Conservation (phyloP, 805 yeast genomes). For the Candida tammaniensis region DNA sequence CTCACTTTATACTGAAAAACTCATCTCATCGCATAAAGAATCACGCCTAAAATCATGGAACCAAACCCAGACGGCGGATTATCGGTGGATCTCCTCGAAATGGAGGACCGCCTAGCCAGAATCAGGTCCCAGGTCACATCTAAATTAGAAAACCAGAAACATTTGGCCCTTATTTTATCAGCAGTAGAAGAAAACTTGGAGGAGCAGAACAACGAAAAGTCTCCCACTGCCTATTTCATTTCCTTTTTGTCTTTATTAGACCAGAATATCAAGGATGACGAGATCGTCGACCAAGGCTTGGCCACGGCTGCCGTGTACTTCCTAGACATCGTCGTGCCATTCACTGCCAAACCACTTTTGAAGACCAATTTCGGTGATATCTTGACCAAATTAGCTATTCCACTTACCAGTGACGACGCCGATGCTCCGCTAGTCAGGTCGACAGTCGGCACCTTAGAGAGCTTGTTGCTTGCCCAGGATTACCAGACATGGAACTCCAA, state of each 20-base stretch:
- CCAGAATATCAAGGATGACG: constrained; percentile 54
- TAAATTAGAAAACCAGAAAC: constrained; percentile 84
- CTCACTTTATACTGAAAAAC: constrained; percentile 12
- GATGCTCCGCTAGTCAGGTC: constrained; percentile 83
- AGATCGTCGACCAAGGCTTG: constrained; percentile 56
- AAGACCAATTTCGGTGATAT: constrained; percentile 75
- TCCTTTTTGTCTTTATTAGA: constrained; percentile 80
- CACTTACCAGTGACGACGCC: constrained; percentile 62
- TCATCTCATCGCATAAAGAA: constrained; percentile 11
- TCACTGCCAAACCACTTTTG: constrained; percentile 64
- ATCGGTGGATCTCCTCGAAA: constrained; percentile 39
- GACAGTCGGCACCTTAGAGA: constrained; percentile 81
- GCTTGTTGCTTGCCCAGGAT: constrained; percentile 77
- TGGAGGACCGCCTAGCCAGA: constrained; percentile 62
- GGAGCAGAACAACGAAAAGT: constrained; percentile 57
- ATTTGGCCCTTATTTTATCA: constrained; percentile 73
- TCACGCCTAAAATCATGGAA: background rate
- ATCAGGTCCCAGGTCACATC: constrained; percentile 72
- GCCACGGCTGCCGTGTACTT: constrained; percentile 79
- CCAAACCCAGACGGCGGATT: constrained; percentile 39
- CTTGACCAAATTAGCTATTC: constrained; percentile 76
- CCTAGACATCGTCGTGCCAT: constrained; percentile 75
- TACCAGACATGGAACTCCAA: constrained; percentile 66
- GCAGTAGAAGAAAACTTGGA: constrained; percentile 89
- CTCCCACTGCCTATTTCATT: constrained; percentile 81